Base-by-base conservation (phyloP, 768 basidiomycete species). In the Termitomyces sp. region DNA sequence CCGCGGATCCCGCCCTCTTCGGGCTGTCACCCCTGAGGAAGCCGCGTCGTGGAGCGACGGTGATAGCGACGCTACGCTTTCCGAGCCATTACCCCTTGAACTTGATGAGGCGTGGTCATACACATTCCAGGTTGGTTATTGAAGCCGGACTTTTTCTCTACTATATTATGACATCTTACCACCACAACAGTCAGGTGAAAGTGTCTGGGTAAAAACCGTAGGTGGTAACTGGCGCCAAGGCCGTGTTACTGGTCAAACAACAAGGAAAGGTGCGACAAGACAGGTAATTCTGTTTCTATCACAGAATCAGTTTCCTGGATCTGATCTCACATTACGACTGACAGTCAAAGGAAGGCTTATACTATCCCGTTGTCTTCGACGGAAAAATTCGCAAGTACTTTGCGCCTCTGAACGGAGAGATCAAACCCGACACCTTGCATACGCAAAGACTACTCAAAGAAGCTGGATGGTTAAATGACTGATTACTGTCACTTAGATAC, bases 361-460 rank as follows among this genome's bases (percentile, higher is more conserved):
- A 77, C 61, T 87, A 81, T 68, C 78, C 78, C 16, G 84, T 81
- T 33, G 67, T 77, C 49, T 85, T 80, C 57, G 70, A 75, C 48
- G 69, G 66, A 56, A 77, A 76, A 55, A 66, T 83, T 33, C 80
- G 85, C 35, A 84, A 82, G 66, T 84, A 81, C 65, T 82, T 84
- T 64, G 78, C 85, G 2, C 85, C 86, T 6, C 70, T 84, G 50
- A 82, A 86, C 54, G 86, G 85, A 18, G 84, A 86, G 59, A 77
- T 87, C 55, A 88, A 87, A 67, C 85, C 86, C 3, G 77, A 88
- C 64, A 78, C 63, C 0, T 53, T 68, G 22, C 72, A 78, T 56
- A 74, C 80, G 2, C 76, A 78, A n/a, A 58, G 63, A 33, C 63
- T 87, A 57, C 70, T 88, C 24, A 69, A 71, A 55, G 73, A 76